These are phyloP conservation scores for Candolleomyces eurysporus DNA, from an alignment of 768 basidiomycete genomes.

Conservation along the genomic window DNA sequence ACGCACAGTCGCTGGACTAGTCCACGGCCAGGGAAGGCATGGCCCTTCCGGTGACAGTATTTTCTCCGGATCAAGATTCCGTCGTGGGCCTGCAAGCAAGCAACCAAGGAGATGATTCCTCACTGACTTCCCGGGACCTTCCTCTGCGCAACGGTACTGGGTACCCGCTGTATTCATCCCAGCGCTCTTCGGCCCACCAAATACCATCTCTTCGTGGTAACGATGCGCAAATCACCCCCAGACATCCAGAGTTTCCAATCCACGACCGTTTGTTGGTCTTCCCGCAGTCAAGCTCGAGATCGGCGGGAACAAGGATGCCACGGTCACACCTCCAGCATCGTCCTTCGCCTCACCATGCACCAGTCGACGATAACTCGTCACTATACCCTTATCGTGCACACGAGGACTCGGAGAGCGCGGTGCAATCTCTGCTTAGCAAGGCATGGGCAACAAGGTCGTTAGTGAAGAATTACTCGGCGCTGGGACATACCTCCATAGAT, in stretches of 20 bases:
- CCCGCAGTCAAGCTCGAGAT: neutral
- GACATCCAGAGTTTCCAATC: neutral
- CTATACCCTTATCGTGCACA: neutral
- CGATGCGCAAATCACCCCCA: neutral
- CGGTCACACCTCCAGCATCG: neutral
- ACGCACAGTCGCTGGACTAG: conserved; percentile 14
- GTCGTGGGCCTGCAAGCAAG: neutral
- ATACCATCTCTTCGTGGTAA: neutral
- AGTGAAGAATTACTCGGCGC: conserved; percentile 4
- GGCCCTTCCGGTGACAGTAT: conserved; percentile 1
- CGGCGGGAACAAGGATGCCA: neutral
- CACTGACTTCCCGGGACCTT: neutral
- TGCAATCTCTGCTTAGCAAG: conserved; percentile 1
- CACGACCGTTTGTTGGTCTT: neutral
- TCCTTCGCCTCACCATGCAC: neutral
- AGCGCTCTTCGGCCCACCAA: neutral
- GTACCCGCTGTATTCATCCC: neutral
- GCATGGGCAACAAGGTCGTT: neutral
- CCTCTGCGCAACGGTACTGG: neutral
- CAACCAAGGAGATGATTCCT: neutral
- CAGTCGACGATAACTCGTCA: neutral
- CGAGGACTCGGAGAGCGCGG: conserved; percentile 7
- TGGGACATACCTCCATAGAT: neutral
- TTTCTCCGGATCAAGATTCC: neutral
- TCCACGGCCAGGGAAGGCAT: neutral